phyloP scores from a whole-genome alignment of 768 basidiomycete genomes.

The Russula sp. region DNA sequence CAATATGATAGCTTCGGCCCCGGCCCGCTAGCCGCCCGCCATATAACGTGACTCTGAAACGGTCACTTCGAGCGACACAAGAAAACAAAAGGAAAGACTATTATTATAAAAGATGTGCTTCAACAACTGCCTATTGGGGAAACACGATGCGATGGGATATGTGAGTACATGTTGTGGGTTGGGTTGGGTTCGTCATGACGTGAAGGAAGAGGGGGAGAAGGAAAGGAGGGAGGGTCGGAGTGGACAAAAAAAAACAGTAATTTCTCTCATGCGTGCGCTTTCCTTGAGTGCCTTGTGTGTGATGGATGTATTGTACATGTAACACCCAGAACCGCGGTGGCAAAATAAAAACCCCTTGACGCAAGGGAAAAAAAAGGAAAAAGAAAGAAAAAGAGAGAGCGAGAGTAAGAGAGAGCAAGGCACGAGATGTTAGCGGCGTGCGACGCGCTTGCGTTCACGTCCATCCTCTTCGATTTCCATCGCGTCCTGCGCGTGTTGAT shows the following conservation, averaged over 20 bases:
- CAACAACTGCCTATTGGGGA: slow-evolving; percentile 21
- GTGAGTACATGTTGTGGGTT: slow-evolving; percentile 25
- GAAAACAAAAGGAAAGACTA: background rate
- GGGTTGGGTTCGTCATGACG: slow-evolving; percentile 14
- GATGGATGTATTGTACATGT: slow-evolving; percentile 25
- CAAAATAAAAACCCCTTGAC: slow-evolving; percentile 13
- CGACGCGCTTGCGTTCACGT: slow-evolving; percentile 70
- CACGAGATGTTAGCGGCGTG: slow-evolving; percentile 51
- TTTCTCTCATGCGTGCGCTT: slow-evolving; percentile 13
- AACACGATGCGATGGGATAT: slow-evolving; percentile 22
- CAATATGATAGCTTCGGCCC: too few species aligned
- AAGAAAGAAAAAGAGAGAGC: background rate
- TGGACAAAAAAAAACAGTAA: background rate
- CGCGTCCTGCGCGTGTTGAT: slow-evolving; percentile 44
- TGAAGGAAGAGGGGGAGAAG: background rate
- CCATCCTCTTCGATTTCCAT: slow-evolving; percentile 80
- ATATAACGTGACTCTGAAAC: too few species aligned
- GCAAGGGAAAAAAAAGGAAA: background rate
- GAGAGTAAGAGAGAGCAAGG: background rate
- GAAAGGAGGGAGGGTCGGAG: background rate
- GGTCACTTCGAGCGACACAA: background rate
- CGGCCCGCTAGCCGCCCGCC: too few species aligned
- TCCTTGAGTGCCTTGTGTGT: slow-evolving; percentile 13
- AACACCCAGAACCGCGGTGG: slow-evolving; percentile 18
- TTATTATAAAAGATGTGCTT: slow-evolving; percentile 30